Percentiles rank a stretch among this genome's conserved stretches.
Conservation (phyloP, 805 yeast species). For the Sugiyamaella marilandica region DNA sequence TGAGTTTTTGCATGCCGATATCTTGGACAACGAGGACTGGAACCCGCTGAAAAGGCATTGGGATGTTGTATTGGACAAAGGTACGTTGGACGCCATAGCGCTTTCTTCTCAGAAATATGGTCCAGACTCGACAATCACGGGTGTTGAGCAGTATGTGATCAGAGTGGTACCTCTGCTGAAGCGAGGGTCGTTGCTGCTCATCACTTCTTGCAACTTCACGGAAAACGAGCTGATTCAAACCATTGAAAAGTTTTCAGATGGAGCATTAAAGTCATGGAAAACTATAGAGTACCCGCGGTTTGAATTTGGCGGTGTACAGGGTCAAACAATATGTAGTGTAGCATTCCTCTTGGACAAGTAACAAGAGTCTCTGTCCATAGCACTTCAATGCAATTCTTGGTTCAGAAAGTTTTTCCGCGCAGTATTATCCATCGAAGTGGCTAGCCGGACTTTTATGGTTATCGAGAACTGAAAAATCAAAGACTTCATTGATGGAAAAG, state of each 20-base stretch:
- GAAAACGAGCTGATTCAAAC: constrained; percentile 62
- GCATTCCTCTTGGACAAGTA: constrained; percentile 46
- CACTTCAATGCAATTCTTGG: too few relatives aligned
- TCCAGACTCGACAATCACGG: constrained; percentile 30
- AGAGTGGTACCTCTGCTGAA: constrained; percentile 56
- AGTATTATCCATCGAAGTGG: too few relatives aligned
- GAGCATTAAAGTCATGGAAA: constrained; percentile 53
- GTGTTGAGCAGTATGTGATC: constrained; percentile 48
- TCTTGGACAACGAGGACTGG: constrained; percentile 41
- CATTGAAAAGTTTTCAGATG: constrained; percentile 41
- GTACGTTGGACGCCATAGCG: constrained; percentile 96
- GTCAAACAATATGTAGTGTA: constrained; percentile 81
- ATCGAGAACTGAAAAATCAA: too few relatives aligned
- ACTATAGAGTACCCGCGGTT: constrained; percentile 73
- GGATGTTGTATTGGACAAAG: constrained; percentile 85
- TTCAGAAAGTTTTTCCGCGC: too few relatives aligned
- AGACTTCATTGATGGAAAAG: not conserved
- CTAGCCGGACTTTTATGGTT: too few relatives aligned
- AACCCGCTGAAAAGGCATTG: constrained; percentile 41
- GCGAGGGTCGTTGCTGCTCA: constrained; percentile 53
- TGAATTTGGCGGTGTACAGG: constrained; percentile 84
- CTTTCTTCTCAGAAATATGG: constrained; percentile 54
- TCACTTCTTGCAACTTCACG: constrained; percentile 94
- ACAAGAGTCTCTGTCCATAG: too few relatives aligned
- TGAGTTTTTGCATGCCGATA: constrained; percentile 63